phyloP scores from a whole-genome alignment of 495 filamentous ascomycete species.

The Trichoderma erinaceum region DNA sequence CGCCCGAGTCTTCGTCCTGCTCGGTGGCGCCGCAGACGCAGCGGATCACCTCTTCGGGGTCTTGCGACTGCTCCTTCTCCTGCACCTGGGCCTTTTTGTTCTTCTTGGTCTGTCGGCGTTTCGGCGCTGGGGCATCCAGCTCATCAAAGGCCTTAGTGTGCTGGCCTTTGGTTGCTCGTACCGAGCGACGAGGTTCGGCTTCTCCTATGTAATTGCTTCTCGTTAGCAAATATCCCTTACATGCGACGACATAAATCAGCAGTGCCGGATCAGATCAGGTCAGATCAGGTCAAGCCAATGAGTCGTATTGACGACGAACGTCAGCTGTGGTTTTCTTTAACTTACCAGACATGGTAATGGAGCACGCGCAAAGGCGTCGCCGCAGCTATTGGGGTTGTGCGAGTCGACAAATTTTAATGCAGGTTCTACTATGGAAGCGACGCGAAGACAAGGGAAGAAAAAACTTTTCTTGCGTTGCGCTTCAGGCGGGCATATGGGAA shows the following conservation, averaged over 20 bases:
- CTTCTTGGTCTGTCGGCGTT: slow-evolving; percentile 56
- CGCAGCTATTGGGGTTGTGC: background rate
- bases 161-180: slow-evolving; percentile 90
- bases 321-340: background rate
- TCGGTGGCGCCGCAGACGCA: slow-evolving; percentile 88
- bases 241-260: background rate
- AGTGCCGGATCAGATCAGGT: background rate
- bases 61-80: slow-evolving; percentile 59
- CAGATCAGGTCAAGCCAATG: background rate
- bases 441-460: background rate
- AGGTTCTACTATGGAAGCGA: slow-evolving; percentile 11
- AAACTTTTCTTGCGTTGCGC: background rate
- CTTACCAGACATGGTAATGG: slow-evolving; percentile 12
- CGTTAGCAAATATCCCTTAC: background rate
- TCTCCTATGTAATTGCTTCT: slow-evolving; percentile 22
- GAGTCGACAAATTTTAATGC: background rate
- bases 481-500: slow-evolving; percentile 10
- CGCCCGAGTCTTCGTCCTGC: slow-evolving; percentile 72
- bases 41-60: slow-evolving; percentile 64
- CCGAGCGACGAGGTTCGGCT: slow-evolving; percentile 86
- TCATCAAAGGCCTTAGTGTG: slow-evolving; percentile 78
- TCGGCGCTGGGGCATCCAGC: slow-evolving; percentile 56
- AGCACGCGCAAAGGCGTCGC: slow-evolving; percentile 11
- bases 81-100: slow-evolving; percentile 49
- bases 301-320: background rate